phyloP scores from a whole-genome alignment of 2,329 filamentous ascomycete species.

The Talaromyces amestolkiae region DNA sequence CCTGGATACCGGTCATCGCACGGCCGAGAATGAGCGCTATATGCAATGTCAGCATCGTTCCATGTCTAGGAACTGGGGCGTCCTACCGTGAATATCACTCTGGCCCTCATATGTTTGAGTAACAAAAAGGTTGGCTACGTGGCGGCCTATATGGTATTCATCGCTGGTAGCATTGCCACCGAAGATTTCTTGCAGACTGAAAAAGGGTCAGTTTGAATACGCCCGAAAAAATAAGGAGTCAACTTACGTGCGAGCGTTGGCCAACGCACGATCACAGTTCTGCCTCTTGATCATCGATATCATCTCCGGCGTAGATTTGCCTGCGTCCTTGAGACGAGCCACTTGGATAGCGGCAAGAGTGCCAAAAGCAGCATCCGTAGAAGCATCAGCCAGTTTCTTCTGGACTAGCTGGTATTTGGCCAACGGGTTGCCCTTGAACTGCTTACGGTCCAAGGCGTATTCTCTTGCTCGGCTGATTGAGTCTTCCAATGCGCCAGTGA shows the following conservation, averaged over 20 bases:
- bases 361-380: constrained; percentile 86
- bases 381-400: constrained; percentile 93
- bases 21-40: constrained; percentile 66
- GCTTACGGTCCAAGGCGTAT: constrained; percentile 88
- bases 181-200: constrained; percentile 85
- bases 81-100: constrained; percentile 92
- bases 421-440: constrained; percentile 93
- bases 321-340: constrained; percentile 86
- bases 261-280: constrained; percentile 88
- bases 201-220: background rate
- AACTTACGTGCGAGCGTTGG: constrained; percentile 66
- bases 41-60: constrained; percentile 24
- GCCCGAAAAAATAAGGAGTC: background rate
- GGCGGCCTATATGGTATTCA: constrained; percentile 90
- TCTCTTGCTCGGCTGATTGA: constrained; percentile 75
- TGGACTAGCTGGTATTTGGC: constrained; percentile 96
- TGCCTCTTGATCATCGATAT: constrained; percentile 95
- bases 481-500: constrained; percentile 92
- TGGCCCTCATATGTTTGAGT: constrained; percentile 98
- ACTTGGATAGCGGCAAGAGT: constrained; percentile 89
- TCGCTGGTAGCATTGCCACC: constrained; percentile 98
- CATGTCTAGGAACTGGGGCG: constrained; percentile 33
- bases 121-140: constrained; percentile 94
- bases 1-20: constrained; percentile 72
- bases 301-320: constrained; percentile 88